These are phyloP conservation scores for Chalciporus piperatoides DNA, from an alignment of 1,284 basidiomycete species.

Conservation along the genomic window DNA sequence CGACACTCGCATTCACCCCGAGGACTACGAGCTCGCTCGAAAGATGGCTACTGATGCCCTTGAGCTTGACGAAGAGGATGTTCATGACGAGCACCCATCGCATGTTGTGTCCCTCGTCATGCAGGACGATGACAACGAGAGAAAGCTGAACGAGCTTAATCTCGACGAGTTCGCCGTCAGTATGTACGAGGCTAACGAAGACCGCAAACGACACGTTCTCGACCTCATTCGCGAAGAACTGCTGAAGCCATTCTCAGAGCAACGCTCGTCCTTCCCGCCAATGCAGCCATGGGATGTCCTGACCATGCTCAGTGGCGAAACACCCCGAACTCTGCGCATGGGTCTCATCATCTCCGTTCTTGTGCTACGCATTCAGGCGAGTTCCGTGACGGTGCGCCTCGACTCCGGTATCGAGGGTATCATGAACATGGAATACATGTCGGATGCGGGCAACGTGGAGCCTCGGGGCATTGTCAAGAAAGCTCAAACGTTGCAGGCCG, in stretches of 20 bases:
- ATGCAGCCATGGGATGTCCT: constrained; percentile 81
- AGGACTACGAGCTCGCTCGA: constrained; percentile 96
- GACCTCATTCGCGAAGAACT: constrained; percentile 89
- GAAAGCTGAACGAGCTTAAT: constrained; percentile 88
- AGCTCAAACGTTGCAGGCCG: constrained; percentile 78
- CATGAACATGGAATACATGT: constrained; percentile 67
- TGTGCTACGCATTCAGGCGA: constrained; percentile 56
- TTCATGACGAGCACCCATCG: constrained; percentile 87
- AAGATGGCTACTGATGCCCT: constrained; percentile 99
- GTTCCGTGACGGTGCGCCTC: constrained; percentile 63
- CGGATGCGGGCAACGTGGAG: constrained; percentile 44
- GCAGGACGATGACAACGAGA: constrained; percentile 75
- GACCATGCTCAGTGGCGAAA: constrained; percentile 96
- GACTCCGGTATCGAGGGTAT: constrained; percentile 92
- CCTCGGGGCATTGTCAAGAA: constrained; percentile 55
- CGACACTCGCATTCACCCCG: constrained; percentile 94
- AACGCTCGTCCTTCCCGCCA: constrained; percentile 63
- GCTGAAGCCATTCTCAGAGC: constrained; percentile 81
- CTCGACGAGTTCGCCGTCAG: constrained; percentile 96
- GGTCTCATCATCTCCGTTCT: constrained; percentile 85
- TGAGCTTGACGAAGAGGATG: constrained; percentile 93
- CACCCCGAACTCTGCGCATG: constrained; percentile 69
- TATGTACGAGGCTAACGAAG: constrained; percentile 78
- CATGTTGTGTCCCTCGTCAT: constrained; percentile 84
- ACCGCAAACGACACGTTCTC: constrained; percentile 85